Percentiles rank a stretch among this genome's conserved stretches.
phyloP scores from a whole-genome alignment of 352 stramenopile species.

The Lagenidium sp. region DNA sequence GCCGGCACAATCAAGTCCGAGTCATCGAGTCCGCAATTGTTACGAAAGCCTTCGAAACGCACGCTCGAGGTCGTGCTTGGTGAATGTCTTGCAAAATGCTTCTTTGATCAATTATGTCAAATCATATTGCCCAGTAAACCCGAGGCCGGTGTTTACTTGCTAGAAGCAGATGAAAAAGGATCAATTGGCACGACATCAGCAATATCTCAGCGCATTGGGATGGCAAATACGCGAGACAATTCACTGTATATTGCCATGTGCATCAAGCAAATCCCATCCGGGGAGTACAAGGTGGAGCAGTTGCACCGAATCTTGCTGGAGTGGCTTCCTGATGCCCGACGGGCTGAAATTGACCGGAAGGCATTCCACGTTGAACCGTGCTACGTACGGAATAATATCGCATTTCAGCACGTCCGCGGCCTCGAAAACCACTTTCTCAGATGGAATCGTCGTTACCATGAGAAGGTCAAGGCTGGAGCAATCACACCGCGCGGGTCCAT shows the following conservation, averaged over 20 bases:
- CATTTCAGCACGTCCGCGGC: background rate
- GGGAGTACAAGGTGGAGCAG: constrained; percentile 2
- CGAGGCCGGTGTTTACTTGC: background rate
- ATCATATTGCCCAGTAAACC: constrained; percentile 2
- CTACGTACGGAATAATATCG: background rate
- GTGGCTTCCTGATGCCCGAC: background rate
- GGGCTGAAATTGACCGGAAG: background rate
- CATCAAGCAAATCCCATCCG: constrained; percentile 4
- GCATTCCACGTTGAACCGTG: constrained; percentile 1
- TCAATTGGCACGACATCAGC: background rate
- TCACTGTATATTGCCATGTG: constrained; percentile 3
- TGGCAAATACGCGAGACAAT: background rate
- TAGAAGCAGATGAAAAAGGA: constrained; percentile 5
- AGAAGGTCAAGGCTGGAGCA: background rate
- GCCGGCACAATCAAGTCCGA: too few relatives aligned
- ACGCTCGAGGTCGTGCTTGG: background rate
- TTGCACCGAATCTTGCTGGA: constrained; percentile 2
- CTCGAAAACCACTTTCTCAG: constrained; percentile 1
- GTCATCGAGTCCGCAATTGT: too few relatives aligned
- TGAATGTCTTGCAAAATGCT: background rate
- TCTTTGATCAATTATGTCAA: constrained; percentile 8
- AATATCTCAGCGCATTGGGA: background rate
- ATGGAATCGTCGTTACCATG: background rate
- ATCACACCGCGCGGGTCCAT: background rate
- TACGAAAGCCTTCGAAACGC: too few relatives aligned